A percentile compares a stretch with the other conserved stretches of the same genome.
Evolutionary conservation across 352 stramenopile species (phyloP).

Genomic region (Phytophthora sp.): DNA sequence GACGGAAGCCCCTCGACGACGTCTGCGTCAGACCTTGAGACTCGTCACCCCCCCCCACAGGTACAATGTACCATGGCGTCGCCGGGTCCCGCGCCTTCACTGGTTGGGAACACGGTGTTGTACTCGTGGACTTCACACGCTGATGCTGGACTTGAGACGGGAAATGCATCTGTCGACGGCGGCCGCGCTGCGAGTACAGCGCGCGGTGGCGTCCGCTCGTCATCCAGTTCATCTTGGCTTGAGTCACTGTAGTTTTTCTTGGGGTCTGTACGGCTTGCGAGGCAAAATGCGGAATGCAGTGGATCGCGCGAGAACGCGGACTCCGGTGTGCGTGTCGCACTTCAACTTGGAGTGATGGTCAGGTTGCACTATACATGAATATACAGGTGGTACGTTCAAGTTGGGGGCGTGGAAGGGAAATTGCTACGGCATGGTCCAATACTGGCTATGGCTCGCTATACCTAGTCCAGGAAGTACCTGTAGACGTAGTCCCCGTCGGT

Average conservation of each 20-base stretch:
- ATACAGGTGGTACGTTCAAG: no score
- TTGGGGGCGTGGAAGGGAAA: no score
- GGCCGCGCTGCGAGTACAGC: conserved; percentile 53
- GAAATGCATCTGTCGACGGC: conserved; percentile 59
- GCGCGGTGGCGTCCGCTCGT: conserved; percentile 63
- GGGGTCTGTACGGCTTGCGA: conserved; percentile 4
- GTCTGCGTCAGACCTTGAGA: conserved; percentile 45
- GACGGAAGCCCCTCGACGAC: neutral
- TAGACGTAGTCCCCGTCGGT: conserved; percentile 27
- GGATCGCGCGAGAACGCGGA: no score
- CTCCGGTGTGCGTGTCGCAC: conserved; percentile 3
- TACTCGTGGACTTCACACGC: conserved; percentile 19
- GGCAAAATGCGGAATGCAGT: conserved; percentile 37
- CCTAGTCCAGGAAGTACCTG: conserved; percentile 27
- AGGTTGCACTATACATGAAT: conserved; percentile 16
- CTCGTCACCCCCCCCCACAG: conserved; percentile 48
- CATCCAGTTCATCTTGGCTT: conserved; percentile 70
- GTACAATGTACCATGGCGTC: conserved; percentile 67
- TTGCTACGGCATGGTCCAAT: neutral
- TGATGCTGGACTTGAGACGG: conserved; percentile 53
- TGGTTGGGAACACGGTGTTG: conserved; percentile 25
- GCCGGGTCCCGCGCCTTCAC: conserved; percentile 10
- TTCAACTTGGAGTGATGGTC: conserved; percentile 45
- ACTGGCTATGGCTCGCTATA: neutral
- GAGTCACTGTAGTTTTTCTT: neutral